These are phyloP conservation scores for Ricinus communis DNA, from an alignment of 345 rosid species.

Conservation along the genomic window DNA sequence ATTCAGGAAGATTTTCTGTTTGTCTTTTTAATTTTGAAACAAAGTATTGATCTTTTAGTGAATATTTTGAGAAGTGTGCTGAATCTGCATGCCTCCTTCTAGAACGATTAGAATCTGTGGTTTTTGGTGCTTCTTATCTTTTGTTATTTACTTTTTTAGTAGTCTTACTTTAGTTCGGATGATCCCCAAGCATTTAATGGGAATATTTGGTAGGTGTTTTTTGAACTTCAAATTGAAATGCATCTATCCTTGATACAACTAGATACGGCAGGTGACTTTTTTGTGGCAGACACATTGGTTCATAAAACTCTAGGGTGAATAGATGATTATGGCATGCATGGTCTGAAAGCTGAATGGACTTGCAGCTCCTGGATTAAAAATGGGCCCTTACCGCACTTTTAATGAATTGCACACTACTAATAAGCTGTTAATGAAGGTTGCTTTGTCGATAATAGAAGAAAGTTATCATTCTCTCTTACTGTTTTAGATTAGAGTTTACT, in stretches of 20 bases:
- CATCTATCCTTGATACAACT: constrained; percentile 16
- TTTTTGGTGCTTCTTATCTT: not conserved
- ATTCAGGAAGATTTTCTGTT: not conserved
- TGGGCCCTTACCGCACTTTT: constrained; percentile 15
- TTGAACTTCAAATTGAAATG: constrained; percentile 5
- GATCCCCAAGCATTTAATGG: not conserved
- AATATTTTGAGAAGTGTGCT: constrained; percentile 5
- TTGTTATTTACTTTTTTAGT: not conserved
- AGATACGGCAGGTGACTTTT: constrained; percentile 11
- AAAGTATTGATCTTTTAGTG: not conserved
- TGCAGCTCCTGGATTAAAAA: constrained; percentile 25
- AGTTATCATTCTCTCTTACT: constrained; percentile 18
- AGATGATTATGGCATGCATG: constrained; percentile 17
- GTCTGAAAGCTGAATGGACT: constrained; percentile 25
- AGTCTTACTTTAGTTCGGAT: not conserved
- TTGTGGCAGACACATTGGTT: constrained; percentile 20
- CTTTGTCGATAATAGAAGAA: constrained; percentile 8
- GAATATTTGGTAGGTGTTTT: not conserved
- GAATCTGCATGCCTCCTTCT: not conserved
- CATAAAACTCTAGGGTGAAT: constrained; percentile 8
- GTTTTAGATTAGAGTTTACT: constrained; percentile 25
- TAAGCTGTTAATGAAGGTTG: constrained; percentile 25
- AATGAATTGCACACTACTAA: not conserved
- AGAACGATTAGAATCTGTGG: not conserved
- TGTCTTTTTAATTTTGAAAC: not conserved